These are phyloP conservation scores for Nicotiana tabacum DNA, from an alignment of 257 asterid species.

Conservation along the genomic window DNA sequence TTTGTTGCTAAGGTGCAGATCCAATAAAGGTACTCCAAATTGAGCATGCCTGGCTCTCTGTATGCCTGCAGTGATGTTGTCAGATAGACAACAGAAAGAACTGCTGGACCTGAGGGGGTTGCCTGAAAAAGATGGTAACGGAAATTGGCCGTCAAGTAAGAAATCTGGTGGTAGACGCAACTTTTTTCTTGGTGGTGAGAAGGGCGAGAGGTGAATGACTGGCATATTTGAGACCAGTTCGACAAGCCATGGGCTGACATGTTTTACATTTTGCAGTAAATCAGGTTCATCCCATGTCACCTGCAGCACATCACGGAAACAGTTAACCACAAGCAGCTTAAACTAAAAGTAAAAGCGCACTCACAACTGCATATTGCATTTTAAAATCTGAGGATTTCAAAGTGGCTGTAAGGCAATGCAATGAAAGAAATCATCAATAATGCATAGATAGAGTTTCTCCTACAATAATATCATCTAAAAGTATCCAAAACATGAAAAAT, in stretches of 20 bases:
- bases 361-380: background rate
- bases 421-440: background rate
- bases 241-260: slow-evolving; percentile 94
- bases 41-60: slow-evolving; percentile 99
- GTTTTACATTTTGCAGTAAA: slow-evolving; percentile 71
- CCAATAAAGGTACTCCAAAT: slow-evolving; percentile 71
- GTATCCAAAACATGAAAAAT: background rate
- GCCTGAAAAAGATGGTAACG: slow-evolving; percentile 76
- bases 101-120: slow-evolving; percentile 70
- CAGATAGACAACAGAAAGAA: slow-evolving; percentile 54
- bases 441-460: background rate
- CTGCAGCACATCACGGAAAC: slow-evolving; percentile 31
- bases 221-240: slow-evolving; percentile 79
- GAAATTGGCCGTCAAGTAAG: slow-evolving; percentile 58
- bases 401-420: background rate
- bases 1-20: slow-evolving; percentile 71
- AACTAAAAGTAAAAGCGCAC: background rate
- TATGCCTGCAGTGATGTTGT: slow-evolving; percentile 88
- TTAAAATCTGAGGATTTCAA: background rate
- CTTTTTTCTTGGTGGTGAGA: slow-evolving; percentile 73
- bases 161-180: slow-evolving; percentile 58
- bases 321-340: background rate
- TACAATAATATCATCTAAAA: background rate
- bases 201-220: slow-evolving; percentile 59
- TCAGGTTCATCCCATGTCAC: slow-evolving; percentile 98